A percentile compares a stretch with the other conserved stretches of the same genome.
These are phyloP conservation scores for Candida sp. DNA, from an alignment of 1,139 yeast genomes.

Conservation along the genomic window DNA sequence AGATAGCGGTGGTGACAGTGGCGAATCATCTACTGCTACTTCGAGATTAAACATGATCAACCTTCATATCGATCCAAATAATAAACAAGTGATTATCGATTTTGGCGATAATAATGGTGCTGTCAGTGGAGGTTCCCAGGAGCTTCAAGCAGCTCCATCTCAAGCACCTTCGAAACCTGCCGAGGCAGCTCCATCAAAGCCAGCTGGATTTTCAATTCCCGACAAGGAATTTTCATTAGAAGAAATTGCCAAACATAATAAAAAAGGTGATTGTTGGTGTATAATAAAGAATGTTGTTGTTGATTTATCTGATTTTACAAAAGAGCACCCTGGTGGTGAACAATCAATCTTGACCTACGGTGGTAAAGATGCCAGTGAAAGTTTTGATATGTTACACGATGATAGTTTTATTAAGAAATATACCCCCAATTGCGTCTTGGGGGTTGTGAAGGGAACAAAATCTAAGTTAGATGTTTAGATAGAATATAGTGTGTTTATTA, in stretches of 20 bases:
- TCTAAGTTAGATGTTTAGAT: constrained; percentile 26
- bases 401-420: constrained; percentile 51
- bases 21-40: constrained; percentile 17
- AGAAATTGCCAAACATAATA: constrained; percentile 65
- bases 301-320: constrained; percentile 75
- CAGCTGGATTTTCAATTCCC: constrained; percentile 29
- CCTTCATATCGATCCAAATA: constrained; percentile 43
- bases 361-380: constrained; percentile 88
- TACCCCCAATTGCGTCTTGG: constrained; percentile 45
- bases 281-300: constrained; percentile 81
- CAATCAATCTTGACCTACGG: constrained; percentile 72
- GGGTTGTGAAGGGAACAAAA: constrained; percentile 43
- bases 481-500: too few relatives aligned
- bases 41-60: constrained; percentile 40
- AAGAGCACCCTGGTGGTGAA: constrained; percentile 89
- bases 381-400: constrained; percentile 64
- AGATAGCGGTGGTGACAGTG: constrained; percentile 7
- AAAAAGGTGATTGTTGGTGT: constrained; percentile 77
- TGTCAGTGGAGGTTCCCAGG: constrained; percentile 3
- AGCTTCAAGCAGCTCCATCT: constrained; percentile 4
- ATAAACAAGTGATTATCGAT: constrained; percentile 28
- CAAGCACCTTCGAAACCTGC: constrained; percentile 4
- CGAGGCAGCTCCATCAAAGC: constrained; percentile 3
- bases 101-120: constrained; percentile 14
- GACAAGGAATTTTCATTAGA: constrained; percentile 42